Percentiles rank a stretch among this genome's conserved stretches.
These are phyloP conservation scores for Yamadazyma dendronema DNA, from an alignment of 1,139 yeast species.

Conservation along the genomic window DNA sequence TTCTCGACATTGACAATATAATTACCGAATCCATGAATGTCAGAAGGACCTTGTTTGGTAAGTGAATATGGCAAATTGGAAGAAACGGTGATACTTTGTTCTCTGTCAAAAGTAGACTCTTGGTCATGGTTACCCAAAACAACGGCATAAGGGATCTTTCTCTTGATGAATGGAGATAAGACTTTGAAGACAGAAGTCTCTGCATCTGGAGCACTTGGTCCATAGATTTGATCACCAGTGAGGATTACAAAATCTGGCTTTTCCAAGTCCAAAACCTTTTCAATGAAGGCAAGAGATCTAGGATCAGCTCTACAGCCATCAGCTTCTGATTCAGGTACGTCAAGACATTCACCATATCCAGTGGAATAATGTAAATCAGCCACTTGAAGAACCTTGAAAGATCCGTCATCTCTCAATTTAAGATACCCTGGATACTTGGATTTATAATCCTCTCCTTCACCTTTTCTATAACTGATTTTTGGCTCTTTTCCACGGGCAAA, in stretches of 20 bases:
- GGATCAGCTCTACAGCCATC: slow-evolving; percentile 70
- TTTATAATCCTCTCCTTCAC: slow-evolving; percentile 48
- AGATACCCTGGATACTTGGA: slow-evolving; percentile 17
- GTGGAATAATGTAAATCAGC: slow-evolving; percentile 79
- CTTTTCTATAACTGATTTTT: slow-evolving; percentile 27
- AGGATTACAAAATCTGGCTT: slow-evolving; percentile 74
- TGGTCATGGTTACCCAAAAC: slow-evolving; percentile 63
- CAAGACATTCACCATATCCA: slow-evolving; percentile 56
- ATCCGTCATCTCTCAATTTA: slow-evolving; percentile 31
- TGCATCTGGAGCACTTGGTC: slow-evolving; percentile 66
- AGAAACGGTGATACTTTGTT: slow-evolving; percentile 54
- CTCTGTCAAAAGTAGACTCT: slow-evolving; percentile 53
- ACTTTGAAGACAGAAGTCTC: slow-evolving; percentile 76
- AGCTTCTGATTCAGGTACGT: slow-evolving; percentile 31
- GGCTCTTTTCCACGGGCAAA: slow-evolving; percentile 8
- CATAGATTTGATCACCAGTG: slow-evolving; percentile 82
- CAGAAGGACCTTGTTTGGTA: slow-evolving; percentile 57
- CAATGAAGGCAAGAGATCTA: slow-evolving; percentile 58
- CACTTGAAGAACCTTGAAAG: slow-evolving; percentile 73
- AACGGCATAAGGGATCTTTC: slow-evolving; percentile 73
- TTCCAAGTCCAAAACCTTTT: slow-evolving; percentile 47
- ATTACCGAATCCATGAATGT: slow-evolving; percentile 77
- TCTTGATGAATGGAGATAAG: slow-evolving; percentile 59
- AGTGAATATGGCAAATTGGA: slow-evolving; percentile 61
- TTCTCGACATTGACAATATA: slow-evolving; percentile 54